Base-by-base conservation (phyloP, 345 rosid genomes). In the Rhodamnia rubescens region DNA sequence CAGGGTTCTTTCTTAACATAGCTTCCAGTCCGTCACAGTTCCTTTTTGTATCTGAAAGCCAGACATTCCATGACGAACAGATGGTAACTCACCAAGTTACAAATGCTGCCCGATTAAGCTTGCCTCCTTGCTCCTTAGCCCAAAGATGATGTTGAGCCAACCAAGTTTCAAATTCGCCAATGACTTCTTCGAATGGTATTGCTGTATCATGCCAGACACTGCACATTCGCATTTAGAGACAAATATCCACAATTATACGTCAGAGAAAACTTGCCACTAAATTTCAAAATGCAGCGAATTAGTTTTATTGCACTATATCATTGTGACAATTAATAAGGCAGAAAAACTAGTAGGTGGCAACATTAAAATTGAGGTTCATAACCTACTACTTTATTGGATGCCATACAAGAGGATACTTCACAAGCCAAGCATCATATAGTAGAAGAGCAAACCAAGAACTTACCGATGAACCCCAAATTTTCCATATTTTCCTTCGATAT, bases 161-260 rank as follows among this genome's bases (percentile, higher is more conserved):
- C 98, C 99, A 97, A 84, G 86, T 90, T 91, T 97, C 99, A 92
- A 97, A 97, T 85, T 95, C 92, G 50, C 90, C 90, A 86, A 94
- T 87, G 86, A 93, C 97, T 87, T 94, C 97, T 87, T 87, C 89
- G 90, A 97, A 97, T 83, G 96, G 92, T 83, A 94, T 87, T 87
- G 99, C 98, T 22, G 98, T 97, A 88, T 95, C 98, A 91, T 97
- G 98, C 99, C 98, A 97, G 51, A 97, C 98, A 40, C 99, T 97
- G 93, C 88, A 1, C 55, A 61, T 52, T 64, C 24, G 15, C 52
- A 58, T 84, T 69, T 14, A 51, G 11, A 84, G n/a, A 42, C 5
- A 0, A 84, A n/a, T 61, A 44, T 64, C 40, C 47, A 47, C 42
- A 61, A 64, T 53, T 82, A 82, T 59, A 50, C 3, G 5, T 40